Conservation (phyloP, 345 rosid species). For the Pistacia atlantica region DNA sequence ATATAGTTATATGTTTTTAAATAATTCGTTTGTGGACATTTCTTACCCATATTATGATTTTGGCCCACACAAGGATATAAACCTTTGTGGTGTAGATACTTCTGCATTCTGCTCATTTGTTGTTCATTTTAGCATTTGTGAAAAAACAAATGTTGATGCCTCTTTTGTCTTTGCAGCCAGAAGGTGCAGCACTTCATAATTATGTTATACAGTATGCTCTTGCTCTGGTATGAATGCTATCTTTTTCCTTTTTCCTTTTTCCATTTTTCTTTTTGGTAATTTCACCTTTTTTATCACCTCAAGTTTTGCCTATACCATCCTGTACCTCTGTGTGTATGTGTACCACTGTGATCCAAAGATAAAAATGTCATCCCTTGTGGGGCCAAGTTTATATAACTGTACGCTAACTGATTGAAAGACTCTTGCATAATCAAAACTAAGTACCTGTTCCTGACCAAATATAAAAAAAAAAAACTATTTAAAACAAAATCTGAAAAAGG, state of each 20-base stretch:
- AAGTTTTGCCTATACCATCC: background rate
- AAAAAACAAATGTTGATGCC: conserved; percentile 15
- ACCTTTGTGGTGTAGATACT: conserved; percentile 3
- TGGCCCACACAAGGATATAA: background rate
- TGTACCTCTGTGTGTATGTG: background rate
- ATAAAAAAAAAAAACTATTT: background rate
- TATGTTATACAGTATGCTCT: conserved; percentile 94
- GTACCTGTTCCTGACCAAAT: background rate
- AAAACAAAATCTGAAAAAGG: background rate
- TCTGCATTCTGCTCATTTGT: background rate
- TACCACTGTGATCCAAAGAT: background rate
- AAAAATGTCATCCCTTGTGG: background rate
- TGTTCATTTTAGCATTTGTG: conserved; percentile 7
- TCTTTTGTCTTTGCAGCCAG: conserved; percentile 66
- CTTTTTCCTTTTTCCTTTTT: background rate
- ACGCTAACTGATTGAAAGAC: background rate
- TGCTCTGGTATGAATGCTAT: conserved; percentile 65
- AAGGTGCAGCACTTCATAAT: conserved; percentile 89
- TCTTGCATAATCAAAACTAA: background rate
- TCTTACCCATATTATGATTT: conserved; percentile 10
- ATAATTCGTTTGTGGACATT: background rate
- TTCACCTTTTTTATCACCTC: background rate
- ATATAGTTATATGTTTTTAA: background rate
- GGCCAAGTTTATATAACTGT: too few relatives aligned
- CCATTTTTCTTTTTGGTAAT: background rate